Conservation (phyloP, 2,329 filamentous ascomycete species). For the Ceratocystis cubensis region DNA sequence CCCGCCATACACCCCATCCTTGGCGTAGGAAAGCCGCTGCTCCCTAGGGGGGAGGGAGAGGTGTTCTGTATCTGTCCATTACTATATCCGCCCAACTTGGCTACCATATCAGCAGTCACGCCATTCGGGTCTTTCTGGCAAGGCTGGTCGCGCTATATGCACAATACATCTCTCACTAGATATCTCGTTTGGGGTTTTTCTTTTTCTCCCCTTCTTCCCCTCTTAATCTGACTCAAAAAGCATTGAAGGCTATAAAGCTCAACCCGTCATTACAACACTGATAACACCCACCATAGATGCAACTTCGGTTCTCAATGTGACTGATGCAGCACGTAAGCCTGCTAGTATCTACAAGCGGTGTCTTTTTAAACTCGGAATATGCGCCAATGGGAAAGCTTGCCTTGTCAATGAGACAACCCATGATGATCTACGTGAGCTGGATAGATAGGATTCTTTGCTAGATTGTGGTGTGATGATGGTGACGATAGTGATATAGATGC, state of each 20-base stretch:
- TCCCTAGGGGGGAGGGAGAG: no score
- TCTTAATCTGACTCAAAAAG: background rate
- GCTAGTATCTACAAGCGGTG: background rate
- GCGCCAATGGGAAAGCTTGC: background rate
- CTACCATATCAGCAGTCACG: background rate
- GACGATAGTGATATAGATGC: background rate
- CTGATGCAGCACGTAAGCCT: background rate
- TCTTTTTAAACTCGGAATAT: background rate
- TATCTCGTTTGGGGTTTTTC: background rate
- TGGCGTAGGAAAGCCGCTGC: no score
- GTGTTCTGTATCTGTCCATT: no score
- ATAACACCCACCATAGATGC: background rate
- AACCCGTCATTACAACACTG: background rate
- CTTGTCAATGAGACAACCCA: background rate
- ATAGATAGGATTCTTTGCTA: background rate
- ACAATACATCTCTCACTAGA: background rate
- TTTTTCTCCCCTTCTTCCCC: background rate
- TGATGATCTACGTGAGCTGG: background rate
- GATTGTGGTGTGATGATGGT: slow-evolving; percentile 7
- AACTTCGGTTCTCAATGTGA: background rate
- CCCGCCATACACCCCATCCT: no score
- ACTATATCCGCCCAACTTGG: no score
- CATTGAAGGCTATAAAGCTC: background rate
- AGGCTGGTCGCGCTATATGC: no score
- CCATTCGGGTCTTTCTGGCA: background rate